Base-by-base conservation (phyloP, 148 eudicot genomes). In the Arbutus unedo region DNA sequence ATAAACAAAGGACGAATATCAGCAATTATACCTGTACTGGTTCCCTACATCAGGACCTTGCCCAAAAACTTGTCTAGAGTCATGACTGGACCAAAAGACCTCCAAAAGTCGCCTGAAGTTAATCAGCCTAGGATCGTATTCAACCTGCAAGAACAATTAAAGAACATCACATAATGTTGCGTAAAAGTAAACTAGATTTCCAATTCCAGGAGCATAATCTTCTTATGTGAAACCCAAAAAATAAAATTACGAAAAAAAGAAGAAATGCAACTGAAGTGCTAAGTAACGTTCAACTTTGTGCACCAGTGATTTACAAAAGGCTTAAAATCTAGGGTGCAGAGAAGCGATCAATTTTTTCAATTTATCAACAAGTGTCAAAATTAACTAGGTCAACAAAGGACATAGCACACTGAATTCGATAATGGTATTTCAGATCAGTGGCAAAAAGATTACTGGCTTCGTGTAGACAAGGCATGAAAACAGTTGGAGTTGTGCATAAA, bases 41-140 rank as follows among this genome's bases (percentile, higher is more conserved):
- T 86, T 90, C 74, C 99, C 99, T 47, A 94, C 99, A 84, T 96
- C 99, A 80, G 99, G 99, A 85, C 99, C 99, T 85, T 96, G 99
- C 83, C 99, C 99, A 85, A 96, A 96, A 18, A 96, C 98, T 88
- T 96, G 99, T 87, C 99, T 92, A 60, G 97, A 92, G 85, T 96
- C 99, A 85, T 96, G 99, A 86, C 93, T 96, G 9, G 91, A 88
- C 99, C 99, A 96, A 79, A 96, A 96, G 53, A 96, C 97, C 85
- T 96, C 98, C 87, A 96, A 81, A 82, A 96, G 95, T 81, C 90
- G 91, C 82, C 92, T 89, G 84, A 82, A 96, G 87, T 79, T 92
- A 77, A 93, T 87, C 83, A 88, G 80, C 85, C 83, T 83, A 76
- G 98, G 93, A 91, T 96, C 96, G 85, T 96, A 96, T 81, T 92